A percentile compares a stretch with the other conserved stretches of the same genome.
Conservation (phyloP, 2,329 filamentous ascomycete species). For the Fusarium nelsonii region DNA sequence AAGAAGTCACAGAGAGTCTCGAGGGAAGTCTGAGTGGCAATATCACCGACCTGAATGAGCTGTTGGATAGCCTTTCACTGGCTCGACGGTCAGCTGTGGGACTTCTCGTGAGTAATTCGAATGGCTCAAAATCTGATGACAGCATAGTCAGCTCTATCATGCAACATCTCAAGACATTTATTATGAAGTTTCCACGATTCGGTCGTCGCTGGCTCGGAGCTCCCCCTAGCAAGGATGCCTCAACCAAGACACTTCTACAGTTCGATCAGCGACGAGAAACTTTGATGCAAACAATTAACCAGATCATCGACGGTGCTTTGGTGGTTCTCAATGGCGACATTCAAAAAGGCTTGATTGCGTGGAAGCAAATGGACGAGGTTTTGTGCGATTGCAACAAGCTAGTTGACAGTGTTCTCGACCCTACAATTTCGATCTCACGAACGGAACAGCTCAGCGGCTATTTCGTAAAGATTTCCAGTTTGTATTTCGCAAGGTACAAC, state of each 20-base stretch:
- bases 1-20: slow-evolving; percentile 65
- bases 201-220: slow-evolving; percentile 72
- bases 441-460: slow-evolving; percentile 59
- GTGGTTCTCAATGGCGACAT: slow-evolving; percentile 67
- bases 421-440: slow-evolving; percentile 47
- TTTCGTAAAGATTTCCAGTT: slow-evolving; percentile 75
- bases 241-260: slow-evolving; percentile 69
- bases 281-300: slow-evolving; percentile 64
- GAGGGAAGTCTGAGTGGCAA: slow-evolving; percentile 71
- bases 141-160: slow-evolving; percentile 42
- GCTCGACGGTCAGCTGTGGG: slow-evolving; percentile 67
- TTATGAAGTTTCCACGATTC: slow-evolving; percentile 71
- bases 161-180: slow-evolving; percentile 65
- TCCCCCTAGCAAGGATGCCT: slow-evolving; percentile 62
- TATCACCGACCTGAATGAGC: slow-evolving; percentile 69
- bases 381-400: slow-evolving; percentile 68
- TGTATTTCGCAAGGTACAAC: slow-evolving; percentile 75
- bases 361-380: slow-evolving; percentile 68
- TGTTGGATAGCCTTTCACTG: slow-evolving; percentile 67
- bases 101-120: slow-evolving; percentile 55
- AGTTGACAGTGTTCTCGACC: slow-evolving; percentile 64
- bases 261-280: slow-evolving; percentile 71
- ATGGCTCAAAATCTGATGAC: slow-evolving; percentile 25
- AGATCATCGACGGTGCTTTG: slow-evolving; percentile 71
- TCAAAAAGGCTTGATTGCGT: slow-evolving; percentile 61